A percentile compares a stretch with the other conserved stretches of the same genome.
These are phyloP conservation scores for Pleurotus ostreatus DNA, from an alignment of 768 basidiomycete genomes.

Conservation along the genomic window DNA sequence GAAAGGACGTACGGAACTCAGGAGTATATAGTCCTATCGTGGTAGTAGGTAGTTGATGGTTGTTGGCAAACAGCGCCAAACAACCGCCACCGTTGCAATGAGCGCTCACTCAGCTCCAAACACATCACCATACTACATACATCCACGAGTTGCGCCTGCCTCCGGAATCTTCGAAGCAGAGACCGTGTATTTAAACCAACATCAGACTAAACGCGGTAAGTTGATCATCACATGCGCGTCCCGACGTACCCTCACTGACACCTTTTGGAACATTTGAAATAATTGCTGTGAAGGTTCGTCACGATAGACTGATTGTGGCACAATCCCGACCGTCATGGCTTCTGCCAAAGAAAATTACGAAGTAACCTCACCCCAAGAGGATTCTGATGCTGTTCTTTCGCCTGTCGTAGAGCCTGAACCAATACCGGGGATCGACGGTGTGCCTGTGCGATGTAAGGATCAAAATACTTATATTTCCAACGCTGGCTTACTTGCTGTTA, in stretches of 20 bases:
- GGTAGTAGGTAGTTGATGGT: too few relatives aligned
- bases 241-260: neutral
- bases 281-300: too few relatives aligned
- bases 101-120: too few relatives aligned
- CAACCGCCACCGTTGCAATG: too few relatives aligned
- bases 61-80: too few relatives aligned
- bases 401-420: slow-evolving; percentile 55
- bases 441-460: slow-evolving; percentile 76
- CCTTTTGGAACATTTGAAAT: too few relatives aligned
- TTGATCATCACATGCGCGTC: neutral
- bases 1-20: too few relatives aligned
- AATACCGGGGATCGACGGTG: slow-evolving; percentile 68
- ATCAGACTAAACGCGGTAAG: neutral
- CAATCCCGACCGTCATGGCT: slow-evolving; percentile 2
- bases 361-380: slow-evolving; percentile 51
- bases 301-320: slow-evolving; percentile 1
- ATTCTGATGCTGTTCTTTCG: slow-evolving; percentile 54
- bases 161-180: too few relatives aligned
- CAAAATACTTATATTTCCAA: neutral
- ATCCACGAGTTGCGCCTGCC: too few relatives aligned
- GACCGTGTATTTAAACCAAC: too few relatives aligned
- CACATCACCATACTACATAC: too few relatives aligned
- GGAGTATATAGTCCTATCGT: too few relatives aligned
- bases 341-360: slow-evolving; percentile 28
- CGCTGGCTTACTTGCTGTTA: slow-evolving; percentile 13